Evolutionary conservation across 805 yeast species (phyloP).

Genomic region (Metschnikowia sp.): DNA sequence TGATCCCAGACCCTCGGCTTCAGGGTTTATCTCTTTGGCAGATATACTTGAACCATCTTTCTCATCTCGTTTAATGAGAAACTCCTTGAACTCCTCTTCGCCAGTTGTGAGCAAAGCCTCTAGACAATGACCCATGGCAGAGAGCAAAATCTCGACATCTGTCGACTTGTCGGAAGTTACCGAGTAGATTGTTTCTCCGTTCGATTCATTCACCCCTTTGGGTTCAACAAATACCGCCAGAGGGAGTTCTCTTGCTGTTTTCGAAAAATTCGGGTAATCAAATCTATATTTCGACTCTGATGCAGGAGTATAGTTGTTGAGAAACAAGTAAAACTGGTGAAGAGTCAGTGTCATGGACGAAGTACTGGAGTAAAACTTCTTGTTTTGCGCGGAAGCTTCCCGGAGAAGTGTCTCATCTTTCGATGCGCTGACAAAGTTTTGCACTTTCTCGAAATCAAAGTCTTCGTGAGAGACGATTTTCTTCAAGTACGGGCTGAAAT

Average conservation of each 20-base stretch:
- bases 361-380: slow-evolving; percentile 70
- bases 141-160: slow-evolving; percentile 64
- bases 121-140: slow-evolving; percentile 73
- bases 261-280: slow-evolving; percentile 40
- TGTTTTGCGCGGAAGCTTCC: slow-evolving; percentile 39
- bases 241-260: slow-evolving; percentile 41
- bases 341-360: slow-evolving; percentile 81
- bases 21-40: neutral
- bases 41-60: neutral
- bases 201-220: slow-evolving; percentile 29
- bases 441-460: slow-evolving; percentile 57
- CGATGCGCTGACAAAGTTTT: slow-evolving; percentile 62
- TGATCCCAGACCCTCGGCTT: neutral
- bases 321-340: slow-evolving; percentile 67
- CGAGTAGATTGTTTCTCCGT: slow-evolving; percentile 44
- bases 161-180: slow-evolving; percentile 68
- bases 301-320: slow-evolving; percentile 42
- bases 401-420: slow-evolving; percentile 53
- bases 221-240: slow-evolving; percentile 56
- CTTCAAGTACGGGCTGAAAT: slow-evolving; percentile 61
- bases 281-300: slow-evolving; percentile 23
- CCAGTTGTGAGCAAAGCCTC: slow-evolving; percentile 72
- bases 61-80: slow-evolving; percentile 20
- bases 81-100: slow-evolving; percentile 46
- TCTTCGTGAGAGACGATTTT: slow-evolving; percentile 59